phyloP scores from a whole-genome alignment of 1,284 basidiomycete species.

The Irpex sp. region DNA sequence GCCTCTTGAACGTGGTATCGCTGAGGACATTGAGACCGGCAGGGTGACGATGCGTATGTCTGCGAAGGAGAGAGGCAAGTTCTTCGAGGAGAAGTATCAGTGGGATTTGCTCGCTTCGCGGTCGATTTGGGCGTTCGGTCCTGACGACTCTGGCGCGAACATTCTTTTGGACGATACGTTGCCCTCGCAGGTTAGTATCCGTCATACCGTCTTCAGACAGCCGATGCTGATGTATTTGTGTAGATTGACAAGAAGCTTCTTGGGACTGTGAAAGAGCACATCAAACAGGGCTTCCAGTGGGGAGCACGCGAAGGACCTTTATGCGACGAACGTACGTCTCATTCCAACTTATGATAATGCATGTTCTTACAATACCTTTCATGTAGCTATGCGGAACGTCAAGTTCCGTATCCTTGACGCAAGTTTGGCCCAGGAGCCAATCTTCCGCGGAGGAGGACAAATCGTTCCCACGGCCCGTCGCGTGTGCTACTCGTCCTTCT shows the following conservation, averaged over 20 bases:
- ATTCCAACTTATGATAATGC: conserved; percentile 4
- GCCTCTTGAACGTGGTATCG: conserved; percentile 89
- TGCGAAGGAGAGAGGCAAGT: conserved; percentile 88
- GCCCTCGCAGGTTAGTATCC: conserved; percentile 73
- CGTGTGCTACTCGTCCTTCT: conserved; percentile 98
- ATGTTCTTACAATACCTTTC: neutral
- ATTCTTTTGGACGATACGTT: conserved; percentile 94
- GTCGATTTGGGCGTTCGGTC: conserved; percentile 99
- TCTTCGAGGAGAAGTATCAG: conserved; percentile 95
- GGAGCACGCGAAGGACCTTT: conserved; percentile 95
- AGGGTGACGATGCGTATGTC: conserved; percentile 92
- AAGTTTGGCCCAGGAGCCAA: conserved; percentile 88
- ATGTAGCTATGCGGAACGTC: conserved; percentile 91
- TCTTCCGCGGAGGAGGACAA: conserved; percentile 96
- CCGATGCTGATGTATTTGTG: conserved; percentile 4
- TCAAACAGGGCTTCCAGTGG: conserved; percentile 99
- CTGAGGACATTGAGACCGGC: conserved; percentile 91
- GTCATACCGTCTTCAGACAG: neutral
- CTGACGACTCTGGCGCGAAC: conserved; percentile 93
- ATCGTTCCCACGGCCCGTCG: conserved; percentile 97
- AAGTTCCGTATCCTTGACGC: conserved; percentile 97
- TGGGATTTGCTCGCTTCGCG: conserved; percentile 98
- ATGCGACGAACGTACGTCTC: conserved; percentile 92
- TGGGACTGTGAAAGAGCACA: conserved; percentile 87
- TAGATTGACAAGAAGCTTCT: conserved; percentile 91